Base-by-base conservation (phyloP, 1,284 basidiomycete species). In the Lignosus rhinocerotis region DNA sequence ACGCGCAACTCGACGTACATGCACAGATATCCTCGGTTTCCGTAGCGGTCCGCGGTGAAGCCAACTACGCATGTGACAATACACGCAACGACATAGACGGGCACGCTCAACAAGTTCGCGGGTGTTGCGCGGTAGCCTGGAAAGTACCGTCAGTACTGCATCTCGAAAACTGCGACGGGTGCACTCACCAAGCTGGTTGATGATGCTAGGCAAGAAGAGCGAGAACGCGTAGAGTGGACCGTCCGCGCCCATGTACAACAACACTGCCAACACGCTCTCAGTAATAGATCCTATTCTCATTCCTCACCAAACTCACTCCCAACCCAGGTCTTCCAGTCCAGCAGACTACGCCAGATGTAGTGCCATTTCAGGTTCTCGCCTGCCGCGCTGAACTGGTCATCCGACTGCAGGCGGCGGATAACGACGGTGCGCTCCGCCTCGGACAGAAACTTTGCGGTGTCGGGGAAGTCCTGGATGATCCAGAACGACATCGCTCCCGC, bases 391-490 rank as follows among this genome's bases (percentile, higher is more conserved):
- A 85, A 88, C 67, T 87, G 87, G 66, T 84, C 81, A 68, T 91
- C 88, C n/a, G 72, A 71, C 70, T 90, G 86, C 36, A 92, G 76
- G 19, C 88, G 77, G 17, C 83, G 78, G 56, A 92, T 78, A 51
- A 92, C 79, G 32, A 87, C 78, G 3, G 83, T 86, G 25, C 88
- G 77, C 73, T 94, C 92, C 2, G 74, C 77, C 62, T 88, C 86
- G 30, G 78, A 81, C 17, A 93, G 78, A 76, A 92, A 92, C 65
- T 81, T 89, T 44, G 90, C 90, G 0, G 83, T 88, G 67, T 91
- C 88, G 5, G 90, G 90, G 75, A 93, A 93, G 72, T 93, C 91
- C 67, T 88, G 84, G 60, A 92, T 84, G 64, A 92, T 83, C 80
- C 82, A 92, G 76, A 86, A 92, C 5, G 88, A 89, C 3, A 76